These are phyloP conservation scores for Ophiognomonia clavigignenti-juglandacearum DNA, from an alignment of 2,329 filamentous ascomycete species.

Conservation along the genomic window DNA sequence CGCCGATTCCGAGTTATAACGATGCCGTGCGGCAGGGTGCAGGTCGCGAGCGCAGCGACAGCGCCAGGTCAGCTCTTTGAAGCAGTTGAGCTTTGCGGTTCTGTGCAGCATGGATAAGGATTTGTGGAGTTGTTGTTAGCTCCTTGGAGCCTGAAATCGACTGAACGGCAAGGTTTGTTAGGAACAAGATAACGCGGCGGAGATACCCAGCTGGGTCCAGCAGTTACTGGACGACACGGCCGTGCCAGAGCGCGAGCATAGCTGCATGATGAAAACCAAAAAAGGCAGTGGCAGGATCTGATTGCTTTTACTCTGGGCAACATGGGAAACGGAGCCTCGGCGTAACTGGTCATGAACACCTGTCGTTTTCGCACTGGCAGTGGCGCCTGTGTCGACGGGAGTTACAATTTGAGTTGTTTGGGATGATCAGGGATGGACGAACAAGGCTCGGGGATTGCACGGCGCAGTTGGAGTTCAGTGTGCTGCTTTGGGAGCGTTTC, in stretches of 20 bases:
- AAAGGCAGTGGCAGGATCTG: background rate
- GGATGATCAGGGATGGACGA: conserved; percentile 4
- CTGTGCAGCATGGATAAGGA: background rate
- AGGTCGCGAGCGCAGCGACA: conserved; percentile 40
- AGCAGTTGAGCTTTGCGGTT: background rate
- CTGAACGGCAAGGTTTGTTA: background rate
- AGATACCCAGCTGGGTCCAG: background rate
- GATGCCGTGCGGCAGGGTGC: conserved; percentile 61
- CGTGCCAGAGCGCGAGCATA: conserved; percentile 4
- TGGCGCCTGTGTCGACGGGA: background rate
- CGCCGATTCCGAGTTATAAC: conserved; percentile 79
- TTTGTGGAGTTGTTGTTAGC: background rate
- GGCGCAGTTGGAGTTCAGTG: conserved; percentile 11
- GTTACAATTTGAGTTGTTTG: background rate
- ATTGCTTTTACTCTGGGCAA: background rate
- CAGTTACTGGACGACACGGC: background rate
- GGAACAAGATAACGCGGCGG: background rate
- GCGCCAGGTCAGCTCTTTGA: conserved; percentile 24
- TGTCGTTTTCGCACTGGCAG: background rate
- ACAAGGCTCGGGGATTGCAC: too few relatives aligned
- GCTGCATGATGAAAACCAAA: background rate
- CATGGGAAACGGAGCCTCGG: conserved; percentile 5
- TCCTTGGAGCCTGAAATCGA: background rate
- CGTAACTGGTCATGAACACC: background rate
- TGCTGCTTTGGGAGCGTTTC: background rate